Evolutionary conservation across 1,284 basidiomycete genomes (phyloP).

Genomic region (Rhodotorula glutinis): DNA sequence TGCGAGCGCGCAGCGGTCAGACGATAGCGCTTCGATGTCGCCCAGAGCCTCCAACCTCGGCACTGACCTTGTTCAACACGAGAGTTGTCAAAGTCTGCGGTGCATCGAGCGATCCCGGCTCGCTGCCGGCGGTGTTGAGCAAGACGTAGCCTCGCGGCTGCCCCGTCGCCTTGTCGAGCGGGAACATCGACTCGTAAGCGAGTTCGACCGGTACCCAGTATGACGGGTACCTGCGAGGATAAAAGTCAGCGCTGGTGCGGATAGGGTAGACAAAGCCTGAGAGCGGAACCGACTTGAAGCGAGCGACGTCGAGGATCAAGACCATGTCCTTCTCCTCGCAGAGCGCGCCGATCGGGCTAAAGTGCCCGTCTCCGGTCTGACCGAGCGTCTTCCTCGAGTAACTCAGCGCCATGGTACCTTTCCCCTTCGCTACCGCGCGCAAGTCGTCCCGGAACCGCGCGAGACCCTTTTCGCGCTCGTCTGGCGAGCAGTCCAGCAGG

Average conservation of each 20-base stretch:
- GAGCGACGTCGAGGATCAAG: slow-evolving; percentile 43
- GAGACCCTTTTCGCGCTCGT: background rate
- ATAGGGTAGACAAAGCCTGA: no score
- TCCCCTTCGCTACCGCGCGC: slow-evolving; percentile 2
- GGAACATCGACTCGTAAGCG: slow-evolving; percentile 40
- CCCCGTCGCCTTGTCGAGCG: slow-evolving; percentile 41
- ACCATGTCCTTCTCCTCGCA: slow-evolving; percentile 37
- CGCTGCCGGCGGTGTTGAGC: slow-evolving; percentile 25
- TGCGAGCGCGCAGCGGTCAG: no score
- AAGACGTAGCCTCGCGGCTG: slow-evolving; percentile 42
- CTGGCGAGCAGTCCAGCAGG: background rate
- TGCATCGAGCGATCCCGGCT: slow-evolving; percentile 18
- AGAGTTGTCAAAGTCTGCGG: slow-evolving; percentile 36
- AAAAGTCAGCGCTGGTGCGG: no score
- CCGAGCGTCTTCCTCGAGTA: slow-evolving; percentile 40
- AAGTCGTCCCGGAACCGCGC: slow-evolving; percentile 38
- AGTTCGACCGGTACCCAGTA: slow-evolving; percentile 32
- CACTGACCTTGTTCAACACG: slow-evolving; percentile 40
- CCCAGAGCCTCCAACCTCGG: no score
- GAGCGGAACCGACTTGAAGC: slow-evolving; percentile 37
- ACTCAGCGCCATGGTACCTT: slow-evolving; percentile 36
- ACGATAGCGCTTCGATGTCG: no score
- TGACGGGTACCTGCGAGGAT: slow-evolving; percentile 23
- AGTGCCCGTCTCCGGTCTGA: slow-evolving; percentile 44
- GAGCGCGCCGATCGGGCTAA: slow-evolving; percentile 40